phyloP scores from a whole-genome alignment of 495 filamentous ascomycete species.

The Jackrogersella multiformis region DNA sequence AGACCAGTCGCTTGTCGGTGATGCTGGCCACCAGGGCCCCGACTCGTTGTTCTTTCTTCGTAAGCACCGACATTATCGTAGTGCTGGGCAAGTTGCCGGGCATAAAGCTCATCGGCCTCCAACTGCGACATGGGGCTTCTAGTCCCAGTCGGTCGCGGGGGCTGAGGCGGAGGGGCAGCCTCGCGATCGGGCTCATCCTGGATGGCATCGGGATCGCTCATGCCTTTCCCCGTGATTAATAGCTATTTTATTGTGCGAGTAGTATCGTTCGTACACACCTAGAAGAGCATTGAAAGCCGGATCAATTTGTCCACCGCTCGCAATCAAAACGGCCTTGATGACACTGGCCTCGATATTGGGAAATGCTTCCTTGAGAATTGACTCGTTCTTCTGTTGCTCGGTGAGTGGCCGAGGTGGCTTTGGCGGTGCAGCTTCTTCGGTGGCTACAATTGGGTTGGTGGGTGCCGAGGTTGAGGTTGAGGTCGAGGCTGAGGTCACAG shows the following conservation, averaged over 20 bases:
- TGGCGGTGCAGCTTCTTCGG: slow-evolving; percentile 69
- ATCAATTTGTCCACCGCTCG: slow-evolving; percentile 88
- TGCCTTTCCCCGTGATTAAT: slow-evolving; percentile 63
- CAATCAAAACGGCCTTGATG: slow-evolving; percentile 85
- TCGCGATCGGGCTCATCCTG: slow-evolving; percentile 62
- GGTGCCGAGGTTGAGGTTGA: too few relatives aligned
- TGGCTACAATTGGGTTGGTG: slow-evolving; percentile 45
- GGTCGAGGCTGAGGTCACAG: slow-evolving; percentile 53
- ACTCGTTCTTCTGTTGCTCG: slow-evolving; percentile 82
- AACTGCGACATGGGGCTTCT: slow-evolving; percentile 78
- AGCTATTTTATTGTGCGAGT: background rate
- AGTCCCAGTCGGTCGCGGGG: slow-evolving; percentile 69
- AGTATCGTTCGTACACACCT: slow-evolving; percentile 58
- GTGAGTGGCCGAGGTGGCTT: slow-evolving; percentile 90
- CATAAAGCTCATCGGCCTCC: slow-evolving; percentile 91
- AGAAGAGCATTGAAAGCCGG: slow-evolving; percentile 96
- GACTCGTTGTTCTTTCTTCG: slow-evolving; percentile 59
- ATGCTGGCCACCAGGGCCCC: slow-evolving; percentile 48
- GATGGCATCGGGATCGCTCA: slow-evolving; percentile 90
- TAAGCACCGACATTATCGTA: slow-evolving; percentile 72
- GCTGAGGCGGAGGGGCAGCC: slow-evolving; percentile 67
- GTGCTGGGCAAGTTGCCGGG: slow-evolving; percentile 90
- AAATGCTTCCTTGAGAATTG: slow-evolving; percentile 93
- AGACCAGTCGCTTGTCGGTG: slow-evolving; percentile 58
- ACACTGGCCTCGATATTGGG: slow-evolving; percentile 82